phyloP scores from a whole-genome alignment of 2,329 filamentous ascomycete species.

The Lecanicillium sp. region DNA sequence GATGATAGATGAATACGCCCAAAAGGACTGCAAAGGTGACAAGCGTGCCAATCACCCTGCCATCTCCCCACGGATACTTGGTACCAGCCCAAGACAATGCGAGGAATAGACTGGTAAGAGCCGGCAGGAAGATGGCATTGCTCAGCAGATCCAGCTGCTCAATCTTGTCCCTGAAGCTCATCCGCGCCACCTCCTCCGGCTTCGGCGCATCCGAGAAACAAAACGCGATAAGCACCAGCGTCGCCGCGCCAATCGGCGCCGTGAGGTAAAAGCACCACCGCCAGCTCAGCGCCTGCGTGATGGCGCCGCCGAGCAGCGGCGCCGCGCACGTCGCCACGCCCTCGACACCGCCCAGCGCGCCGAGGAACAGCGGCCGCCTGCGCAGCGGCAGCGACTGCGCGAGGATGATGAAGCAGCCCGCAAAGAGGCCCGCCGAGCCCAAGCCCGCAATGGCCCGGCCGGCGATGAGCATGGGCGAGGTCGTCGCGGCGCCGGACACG shows the following conservation, averaged over 20 bases:
- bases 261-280: conserved; percentile 32
- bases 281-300: conserved; percentile 26
- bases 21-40: conserved; percentile 27
- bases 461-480: conserved; percentile 37
- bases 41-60: conserved; percentile 30
- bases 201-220: conserved; percentile 9
- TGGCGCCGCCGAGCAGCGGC: conserved; percentile 23
- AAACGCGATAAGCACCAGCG: conserved; percentile 7
- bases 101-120: conserved; percentile 39
- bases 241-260: conserved; percentile 19
- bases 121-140: conserved; percentile 21
- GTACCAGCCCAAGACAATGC: conserved; percentile 41
- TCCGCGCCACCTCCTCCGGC: neutral
- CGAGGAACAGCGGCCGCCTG: conserved; percentile 3
- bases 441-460: conserved; percentile 40
- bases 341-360: conserved; percentile 15
- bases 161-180: neutral
- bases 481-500: conserved; percentile 36
- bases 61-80: conserved; percentile 22
- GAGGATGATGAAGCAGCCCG: conserved; percentile 23
- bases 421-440: conserved; percentile 36
- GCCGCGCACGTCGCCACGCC: conserved; percentile 18
- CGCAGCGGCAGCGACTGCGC: conserved; percentile 3
- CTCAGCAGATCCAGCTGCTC: conserved; percentile 20
- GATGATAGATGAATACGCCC: conserved; percentile 26